Evolutionary conservation across 176 grass and related monocot genomes (phyloP).

Genomic region (Bolboschoenus planiculmis): DNA sequence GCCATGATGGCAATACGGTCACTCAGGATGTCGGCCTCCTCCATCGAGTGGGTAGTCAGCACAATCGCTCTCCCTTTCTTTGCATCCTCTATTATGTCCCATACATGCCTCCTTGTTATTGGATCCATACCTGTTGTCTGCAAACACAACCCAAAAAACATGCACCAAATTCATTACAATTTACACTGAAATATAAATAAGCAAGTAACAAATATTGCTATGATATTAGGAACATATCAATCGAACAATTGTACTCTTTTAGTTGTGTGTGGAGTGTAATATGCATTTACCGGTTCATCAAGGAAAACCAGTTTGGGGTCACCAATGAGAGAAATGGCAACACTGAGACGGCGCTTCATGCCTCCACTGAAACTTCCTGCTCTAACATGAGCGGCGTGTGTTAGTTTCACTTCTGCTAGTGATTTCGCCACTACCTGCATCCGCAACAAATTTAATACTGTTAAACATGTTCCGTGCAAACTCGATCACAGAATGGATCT

Average conservation of each 20-base stretch:
- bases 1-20: slow-evolving; percentile 97
- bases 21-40: slow-evolving; percentile 90
- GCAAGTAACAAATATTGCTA: not conserved
- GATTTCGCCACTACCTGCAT: slow-evolving; percentile 76
- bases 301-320: slow-evolving; percentile 93
- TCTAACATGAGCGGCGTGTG: slow-evolving; percentile 65
- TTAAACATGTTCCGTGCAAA: slow-evolving; percentile 3
- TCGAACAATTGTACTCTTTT: not conserved
- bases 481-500: not conserved
- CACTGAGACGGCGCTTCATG: slow-evolving; percentile 91
- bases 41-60: slow-evolving; percentile 97
- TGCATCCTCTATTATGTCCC: slow-evolving; percentile 95
- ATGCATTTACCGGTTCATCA: slow-evolving; percentile 68
- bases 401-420: slow-evolving; percentile 84
- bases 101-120: slow-evolving; percentile 92
- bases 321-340: slow-evolving; percentile 85
- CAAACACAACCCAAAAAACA: not conserved
- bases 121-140: slow-evolving; percentile 99
- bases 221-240: not conserved
- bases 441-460: not conserved
- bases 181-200: not conserved
- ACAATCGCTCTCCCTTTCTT: slow-evolving; percentile 97
- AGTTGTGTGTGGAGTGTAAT: not conserved
- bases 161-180: not conserved
- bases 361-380: slow-evolving; percentile 92